Evolutionary conservation across 805 yeast species (phyloP).

Genomic region (Hanseniaspora thailandica): DNA sequence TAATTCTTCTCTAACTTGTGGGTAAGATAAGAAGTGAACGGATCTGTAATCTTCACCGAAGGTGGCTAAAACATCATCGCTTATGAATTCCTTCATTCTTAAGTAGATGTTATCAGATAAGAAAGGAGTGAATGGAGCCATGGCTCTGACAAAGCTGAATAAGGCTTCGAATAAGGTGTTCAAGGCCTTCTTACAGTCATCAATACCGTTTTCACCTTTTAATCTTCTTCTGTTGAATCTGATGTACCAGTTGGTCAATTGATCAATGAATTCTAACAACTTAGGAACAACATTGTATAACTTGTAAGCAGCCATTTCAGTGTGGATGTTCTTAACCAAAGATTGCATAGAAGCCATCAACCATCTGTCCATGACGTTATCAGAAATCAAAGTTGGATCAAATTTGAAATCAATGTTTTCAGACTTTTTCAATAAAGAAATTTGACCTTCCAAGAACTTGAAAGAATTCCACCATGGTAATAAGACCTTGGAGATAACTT

Average conservation of each 20-base stretch:
- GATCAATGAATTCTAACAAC: constrained; percentile 76
- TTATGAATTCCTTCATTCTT: constrained; percentile 51
- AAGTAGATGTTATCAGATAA: constrained; percentile 82
- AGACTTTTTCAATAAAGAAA: constrained; percentile 69
- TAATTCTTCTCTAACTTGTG: constrained; percentile 66
- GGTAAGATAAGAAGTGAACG: constrained; percentile 89
- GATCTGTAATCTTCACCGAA: constrained; percentile 57
- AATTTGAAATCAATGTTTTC: constrained; percentile 59
- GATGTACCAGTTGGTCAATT: constrained; percentile 96
- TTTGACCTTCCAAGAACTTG: constrained; percentile 92
- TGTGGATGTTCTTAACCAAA: constrained; percentile 70
- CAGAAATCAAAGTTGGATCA: constrained; percentile 52
- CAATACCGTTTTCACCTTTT: constrained; percentile 82
- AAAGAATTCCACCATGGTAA: constrained; percentile 98
- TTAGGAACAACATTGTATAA: constrained; percentile 94
- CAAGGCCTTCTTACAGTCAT: constrained; percentile 75
- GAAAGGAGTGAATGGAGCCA: constrained; percentile 99
- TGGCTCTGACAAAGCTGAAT: constrained; percentile 78
- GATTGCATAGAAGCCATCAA: constrained; percentile 92
- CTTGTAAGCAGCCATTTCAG: constrained; percentile 82
- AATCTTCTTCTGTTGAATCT: constrained; percentile 96
- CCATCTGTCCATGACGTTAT: constrained; percentile 97
- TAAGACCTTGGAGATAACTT: constrained; percentile 87
- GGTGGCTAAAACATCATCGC: constrained; percentile 43
- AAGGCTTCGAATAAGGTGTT: constrained; percentile 86